phyloP scores from a whole-genome alignment of 441 rosid species.

The Pelargonium cotyledonis region DNA sequence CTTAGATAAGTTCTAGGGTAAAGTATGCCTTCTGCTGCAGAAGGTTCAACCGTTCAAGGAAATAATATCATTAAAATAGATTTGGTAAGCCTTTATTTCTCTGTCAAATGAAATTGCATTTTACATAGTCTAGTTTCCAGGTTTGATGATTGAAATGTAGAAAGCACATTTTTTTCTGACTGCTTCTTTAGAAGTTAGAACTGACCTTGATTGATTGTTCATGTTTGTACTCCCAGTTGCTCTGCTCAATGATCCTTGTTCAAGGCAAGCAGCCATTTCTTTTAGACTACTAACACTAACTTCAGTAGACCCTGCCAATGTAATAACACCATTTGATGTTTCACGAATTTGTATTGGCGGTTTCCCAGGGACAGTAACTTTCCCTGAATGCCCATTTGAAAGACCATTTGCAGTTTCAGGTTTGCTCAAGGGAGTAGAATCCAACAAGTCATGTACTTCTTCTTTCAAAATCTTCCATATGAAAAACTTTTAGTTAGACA shows the following conservation, averaged over 20 bases:
- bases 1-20: neutral
- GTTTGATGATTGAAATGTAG: neutral
- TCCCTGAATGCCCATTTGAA: constrained; percentile 34
- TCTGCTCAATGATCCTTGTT: constrained; percentile 85
- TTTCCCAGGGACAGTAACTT: constrained; percentile 63
- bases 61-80: neutral
- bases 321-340: constrained; percentile 90
- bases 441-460: constrained; percentile 93
- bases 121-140: too few species aligned
- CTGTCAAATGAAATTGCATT: neutral
- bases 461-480: constrained; percentile 82
- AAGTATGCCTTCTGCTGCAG: neutral
- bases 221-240: constrained; percentile 98
- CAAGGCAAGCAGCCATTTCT: constrained; percentile 93
- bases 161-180: neutral
- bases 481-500: constrained; percentile 25
- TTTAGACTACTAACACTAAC: constrained; percentile 59
- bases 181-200: neutral
- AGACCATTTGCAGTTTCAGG: constrained; percentile 48
- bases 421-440: constrained; percentile 50
- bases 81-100: neutral
- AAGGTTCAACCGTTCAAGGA: neutral
- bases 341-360: constrained; percentile 97
- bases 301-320: constrained; percentile 97
- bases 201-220: constrained; percentile 93